Conservation (phyloP, 371 early-diverging fungal genomes). For the Mortierella sp. region DNA sequence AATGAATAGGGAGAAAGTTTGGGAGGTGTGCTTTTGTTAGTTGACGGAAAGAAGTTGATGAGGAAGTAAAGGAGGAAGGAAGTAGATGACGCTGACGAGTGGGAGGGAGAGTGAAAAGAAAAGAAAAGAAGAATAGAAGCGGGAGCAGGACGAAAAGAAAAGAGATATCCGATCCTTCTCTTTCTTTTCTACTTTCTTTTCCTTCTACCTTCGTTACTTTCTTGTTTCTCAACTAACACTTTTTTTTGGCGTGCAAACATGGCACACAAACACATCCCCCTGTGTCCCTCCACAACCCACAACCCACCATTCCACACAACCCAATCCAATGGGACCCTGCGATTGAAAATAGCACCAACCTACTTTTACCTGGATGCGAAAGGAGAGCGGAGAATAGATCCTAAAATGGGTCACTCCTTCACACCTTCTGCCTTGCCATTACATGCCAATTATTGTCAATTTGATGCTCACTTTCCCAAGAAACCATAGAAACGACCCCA, state of each 20-base stretch:
- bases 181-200: background rate
- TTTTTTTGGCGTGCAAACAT: background rate
- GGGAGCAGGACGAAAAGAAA: background rate
- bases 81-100: background rate
- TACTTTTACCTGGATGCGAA: background rate
- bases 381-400: slow-evolving; percentile 9
- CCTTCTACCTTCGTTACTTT: background rate
- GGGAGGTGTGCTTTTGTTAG: background rate
- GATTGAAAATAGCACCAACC: background rate
- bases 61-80: background rate
- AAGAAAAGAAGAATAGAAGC: background rate
- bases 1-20: background rate
- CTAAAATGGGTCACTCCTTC: background rate
- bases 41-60: background rate
- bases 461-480: background rate
- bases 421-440: background rate
- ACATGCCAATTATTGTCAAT: background rate
- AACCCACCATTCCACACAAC: background rate
- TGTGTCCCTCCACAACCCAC: background rate
- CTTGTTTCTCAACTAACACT: background rate
- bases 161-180: slow-evolving; percentile 1
- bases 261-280: background rate
- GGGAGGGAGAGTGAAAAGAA: background rate
- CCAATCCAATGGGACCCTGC: background rate
- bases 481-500: background rate